phyloP scores from a whole-genome alignment of 331 rosid genomes.

The Dryas integrifolia region DNA sequence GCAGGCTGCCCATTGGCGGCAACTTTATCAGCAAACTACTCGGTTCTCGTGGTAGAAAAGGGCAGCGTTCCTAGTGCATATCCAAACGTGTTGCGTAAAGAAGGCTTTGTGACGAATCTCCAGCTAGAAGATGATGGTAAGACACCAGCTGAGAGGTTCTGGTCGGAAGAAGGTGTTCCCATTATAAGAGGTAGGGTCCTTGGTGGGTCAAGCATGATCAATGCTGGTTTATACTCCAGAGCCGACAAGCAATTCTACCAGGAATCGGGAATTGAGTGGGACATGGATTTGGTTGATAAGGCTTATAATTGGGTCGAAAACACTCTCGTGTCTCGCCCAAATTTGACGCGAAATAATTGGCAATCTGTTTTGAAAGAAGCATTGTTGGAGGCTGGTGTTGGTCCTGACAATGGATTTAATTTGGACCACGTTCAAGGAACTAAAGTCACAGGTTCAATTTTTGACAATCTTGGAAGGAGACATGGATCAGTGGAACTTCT shows the following conservation, averaged over 20 bases:
- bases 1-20: constrained; percentile 38
- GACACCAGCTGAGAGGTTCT: constrained; percentile 21
- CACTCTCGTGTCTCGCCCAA: not conserved
- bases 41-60: constrained; percentile 28
- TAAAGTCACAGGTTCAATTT: constrained; percentile 18
- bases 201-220: constrained; percentile 31
- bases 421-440: constrained; percentile 23
- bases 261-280: constrained; percentile 25
- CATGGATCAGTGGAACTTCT: constrained; percentile 38
- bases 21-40: constrained; percentile 23
- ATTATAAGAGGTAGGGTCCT: constrained; percentile 25
- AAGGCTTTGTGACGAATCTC: not conserved
- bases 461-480: constrained; percentile 23
- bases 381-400: constrained; percentile 27
- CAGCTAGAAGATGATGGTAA: constrained; percentile 14
- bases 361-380: constrained; percentile 13
- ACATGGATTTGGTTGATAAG: constrained; percentile 16
- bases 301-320: constrained; percentile 34
- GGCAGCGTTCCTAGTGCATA: constrained; percentile 16
- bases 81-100: constrained; percentile 7
- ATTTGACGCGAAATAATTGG: not conserved
- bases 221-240: constrained; percentile 27
- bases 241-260: constrained; percentile 21
- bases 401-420: constrained; percentile 24
- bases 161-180: constrained; percentile 29